These are phyloP conservation scores for Plantago ovata DNA, from an alignment of 257 asterid species.

Conservation along the genomic window DNA sequence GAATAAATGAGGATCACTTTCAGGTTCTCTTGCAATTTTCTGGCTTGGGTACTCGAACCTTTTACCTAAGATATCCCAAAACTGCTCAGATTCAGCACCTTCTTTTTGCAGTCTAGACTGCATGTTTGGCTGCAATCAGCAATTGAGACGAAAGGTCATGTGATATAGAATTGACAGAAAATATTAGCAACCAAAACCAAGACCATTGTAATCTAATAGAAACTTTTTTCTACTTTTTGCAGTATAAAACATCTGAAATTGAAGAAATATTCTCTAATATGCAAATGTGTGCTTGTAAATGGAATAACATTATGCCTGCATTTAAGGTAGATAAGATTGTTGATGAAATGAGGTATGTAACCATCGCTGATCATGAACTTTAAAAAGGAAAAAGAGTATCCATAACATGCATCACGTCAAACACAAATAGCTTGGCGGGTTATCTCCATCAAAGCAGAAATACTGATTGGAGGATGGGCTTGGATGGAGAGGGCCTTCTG, in stretches of 20 bases:
- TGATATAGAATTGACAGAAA: constrained; percentile 11
- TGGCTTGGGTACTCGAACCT: constrained; percentile 57
- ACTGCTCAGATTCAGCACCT: constrained; percentile 72
- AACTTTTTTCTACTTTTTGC: no score
- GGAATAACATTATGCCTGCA: no score
- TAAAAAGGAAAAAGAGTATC: constrained; percentile 7
- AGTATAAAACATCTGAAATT: no score
- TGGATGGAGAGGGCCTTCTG: no score
- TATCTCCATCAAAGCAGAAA: no score
- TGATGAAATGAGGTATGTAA: constrained; percentile 13
- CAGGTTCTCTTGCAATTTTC: constrained; percentile 46
- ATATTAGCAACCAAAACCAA: constrained; percentile 2
- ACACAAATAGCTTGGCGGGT: no score
- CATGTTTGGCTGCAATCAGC: constrained; percentile 54
- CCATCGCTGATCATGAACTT: no score
- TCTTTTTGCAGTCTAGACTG: constrained; percentile 70
- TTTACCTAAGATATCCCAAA: constrained; percentile 71
- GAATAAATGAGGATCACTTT: constrained; percentile 71
- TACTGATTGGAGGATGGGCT: no score
- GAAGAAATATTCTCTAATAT: no score
- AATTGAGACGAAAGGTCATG: constrained; percentile 17
- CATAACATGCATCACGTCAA: not conserved
- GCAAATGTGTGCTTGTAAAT: no score
- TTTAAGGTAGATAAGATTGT: not conserved
- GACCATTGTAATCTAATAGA: constrained; percentile 9